A percentile compares a stretch with the other conserved stretches of the same genome.
Conservation (phyloP, 305 asterid genomes). For the Nicotiana rustica region DNA sequence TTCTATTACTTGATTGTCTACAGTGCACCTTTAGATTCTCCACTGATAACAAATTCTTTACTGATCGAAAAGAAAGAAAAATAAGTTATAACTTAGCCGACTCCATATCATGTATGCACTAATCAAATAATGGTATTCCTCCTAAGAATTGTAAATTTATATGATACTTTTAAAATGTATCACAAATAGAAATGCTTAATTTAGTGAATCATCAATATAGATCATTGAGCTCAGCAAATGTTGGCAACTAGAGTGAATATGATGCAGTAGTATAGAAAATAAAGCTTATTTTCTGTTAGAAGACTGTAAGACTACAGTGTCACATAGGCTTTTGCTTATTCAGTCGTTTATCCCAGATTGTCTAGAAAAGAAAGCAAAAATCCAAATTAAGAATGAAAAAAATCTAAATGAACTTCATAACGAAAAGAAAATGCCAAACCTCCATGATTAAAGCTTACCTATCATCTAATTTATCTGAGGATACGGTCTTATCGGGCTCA, state of each 20-base stretch:
- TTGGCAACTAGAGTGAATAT: background rate
- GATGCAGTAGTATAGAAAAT: background rate
- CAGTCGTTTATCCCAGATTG: background rate
- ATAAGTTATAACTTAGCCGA: too few relatives aligned
- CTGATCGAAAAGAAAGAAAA: background rate
- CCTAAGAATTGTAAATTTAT: background rate
- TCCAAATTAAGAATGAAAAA: too few relatives aligned
- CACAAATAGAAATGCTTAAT: background rate
- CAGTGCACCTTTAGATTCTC: background rate
- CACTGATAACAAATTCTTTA: background rate
- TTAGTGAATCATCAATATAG: background rate
- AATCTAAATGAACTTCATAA: background rate
- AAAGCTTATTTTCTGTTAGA: background rate
- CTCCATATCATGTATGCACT: background rate
- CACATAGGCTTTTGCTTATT: background rate
- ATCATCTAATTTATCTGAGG: constrained; percentile 50
- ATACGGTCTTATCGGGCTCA: too few relatives aligned
- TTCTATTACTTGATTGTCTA: too few relatives aligned
- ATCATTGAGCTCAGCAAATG: background rate
- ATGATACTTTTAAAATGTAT: background rate
- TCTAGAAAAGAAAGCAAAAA: background rate
- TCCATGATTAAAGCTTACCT: constrained; percentile 53
- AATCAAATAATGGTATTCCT: background rate
- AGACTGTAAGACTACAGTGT: background rate
- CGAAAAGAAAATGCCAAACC: too few relatives aligned